phyloP scores from a whole-genome alignment of 2,329 filamentous ascomycete species.

The Fusarium coicis region DNA sequence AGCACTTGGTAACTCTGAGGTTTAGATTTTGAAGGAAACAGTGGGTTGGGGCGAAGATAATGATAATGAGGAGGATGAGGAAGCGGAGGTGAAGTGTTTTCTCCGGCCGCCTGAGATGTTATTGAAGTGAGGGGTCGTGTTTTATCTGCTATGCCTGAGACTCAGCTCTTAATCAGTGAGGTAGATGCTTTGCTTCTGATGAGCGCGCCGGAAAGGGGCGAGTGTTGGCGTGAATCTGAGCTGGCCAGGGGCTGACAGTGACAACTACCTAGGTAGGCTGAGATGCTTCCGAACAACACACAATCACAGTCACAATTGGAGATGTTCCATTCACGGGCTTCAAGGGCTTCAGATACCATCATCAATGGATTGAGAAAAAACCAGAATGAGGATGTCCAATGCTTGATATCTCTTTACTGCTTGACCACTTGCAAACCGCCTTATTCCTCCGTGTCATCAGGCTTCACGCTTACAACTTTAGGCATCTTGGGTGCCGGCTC shows the following conservation, averaged over 20 bases:
- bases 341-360: neutral
- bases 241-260: slow-evolving; percentile 14
- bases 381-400: neutral
- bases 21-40: neutral
- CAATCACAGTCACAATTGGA: neutral
- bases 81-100: neutral
- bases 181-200: neutral
- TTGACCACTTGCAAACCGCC: slow-evolving; percentile 9
- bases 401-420: neutral
- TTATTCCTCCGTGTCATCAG: neutral
- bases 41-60: neutral
- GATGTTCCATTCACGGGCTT: neutral
- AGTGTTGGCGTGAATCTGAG: neutral
- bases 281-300: neutral
- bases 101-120: neutral
- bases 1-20: neutral
- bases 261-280: neutral
- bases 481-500: neutral
- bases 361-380: neutral
- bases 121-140: neutral
- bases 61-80: neutral
- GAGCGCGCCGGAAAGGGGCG: neutral
- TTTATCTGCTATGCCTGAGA: neutral
- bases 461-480: neutral
- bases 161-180: neutral